These are phyloP conservation scores for Metschnikowia dekortorum DNA, from an alignment of 805 yeast genomes.

Conservation along the genomic window DNA sequence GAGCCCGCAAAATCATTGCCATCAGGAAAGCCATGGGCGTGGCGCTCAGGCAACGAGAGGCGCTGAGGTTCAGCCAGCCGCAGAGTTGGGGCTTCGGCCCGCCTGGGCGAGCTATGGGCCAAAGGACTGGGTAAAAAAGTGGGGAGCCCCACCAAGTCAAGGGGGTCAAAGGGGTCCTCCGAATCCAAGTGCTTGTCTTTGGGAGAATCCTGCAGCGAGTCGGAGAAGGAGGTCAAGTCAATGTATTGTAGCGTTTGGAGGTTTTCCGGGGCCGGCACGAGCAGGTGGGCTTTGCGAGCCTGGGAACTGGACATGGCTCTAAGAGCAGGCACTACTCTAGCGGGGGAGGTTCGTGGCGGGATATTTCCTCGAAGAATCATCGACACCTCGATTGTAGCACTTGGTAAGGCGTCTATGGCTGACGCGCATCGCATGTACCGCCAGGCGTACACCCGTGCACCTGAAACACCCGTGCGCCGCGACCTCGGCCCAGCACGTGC, in stretches of 20 bases:
- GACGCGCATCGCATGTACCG: background rate
- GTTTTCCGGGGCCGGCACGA: slow-evolving; percentile 10
- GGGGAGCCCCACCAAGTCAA: slow-evolving; percentile 17
- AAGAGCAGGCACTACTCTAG: background rate
- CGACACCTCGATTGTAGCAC: background rate
- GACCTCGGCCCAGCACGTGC: too few species aligned
- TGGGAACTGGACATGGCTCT: background rate
- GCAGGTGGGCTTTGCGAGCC: background rate
- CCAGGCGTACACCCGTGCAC: background rate
- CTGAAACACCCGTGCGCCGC: background rate
- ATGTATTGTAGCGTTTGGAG: slow-evolving; percentile 10
- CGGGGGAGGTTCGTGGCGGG: background rate
- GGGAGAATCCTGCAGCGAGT: slow-evolving; percentile 7
- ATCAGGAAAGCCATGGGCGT: too few species aligned
- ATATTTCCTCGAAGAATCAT: slow-evolving; percentile 7
- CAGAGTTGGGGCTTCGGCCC: background rate
- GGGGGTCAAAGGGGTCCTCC: slow-evolving; percentile 19
- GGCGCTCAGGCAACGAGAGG: background rate
- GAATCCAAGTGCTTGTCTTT: slow-evolving; percentile 7
- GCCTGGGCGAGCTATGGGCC: background rate
- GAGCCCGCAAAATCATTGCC: too few species aligned
- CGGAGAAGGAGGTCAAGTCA: slow-evolving; percentile 18
- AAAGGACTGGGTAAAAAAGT: background rate
- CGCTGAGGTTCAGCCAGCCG: background rate
- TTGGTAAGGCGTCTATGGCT: background rate